Conservation (phyloP, 2,329 filamentous ascomycete genomes). For the Phoma sp. region DNA sequence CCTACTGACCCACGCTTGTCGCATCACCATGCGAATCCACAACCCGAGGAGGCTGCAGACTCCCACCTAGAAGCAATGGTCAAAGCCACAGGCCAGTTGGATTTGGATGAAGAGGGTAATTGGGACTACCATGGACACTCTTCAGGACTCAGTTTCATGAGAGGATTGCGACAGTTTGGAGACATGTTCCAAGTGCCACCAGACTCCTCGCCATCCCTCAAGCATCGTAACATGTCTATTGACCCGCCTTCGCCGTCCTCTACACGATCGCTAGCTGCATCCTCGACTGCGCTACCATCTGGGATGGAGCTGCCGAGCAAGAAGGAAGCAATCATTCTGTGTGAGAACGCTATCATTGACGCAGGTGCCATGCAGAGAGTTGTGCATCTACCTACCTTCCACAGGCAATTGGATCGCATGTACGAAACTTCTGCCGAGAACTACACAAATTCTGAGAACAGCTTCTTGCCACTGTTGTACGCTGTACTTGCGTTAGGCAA, state of each 20-base stretch:
- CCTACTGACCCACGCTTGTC: constrained; percentile 30
- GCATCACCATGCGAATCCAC: constrained; percentile 25
- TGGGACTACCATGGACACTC: constrained; percentile 97
- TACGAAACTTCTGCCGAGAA: constrained; percentile 69
- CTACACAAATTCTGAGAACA: constrained; percentile 54
- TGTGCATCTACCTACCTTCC: constrained; percentile 83
- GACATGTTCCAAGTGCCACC: constrained; percentile 72
- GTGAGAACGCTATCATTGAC: constrained; percentile 66
- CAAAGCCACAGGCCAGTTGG: constrained; percentile 85
- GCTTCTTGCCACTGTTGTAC: constrained; percentile 57
- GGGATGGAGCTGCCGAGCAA: constrained; percentile 71
- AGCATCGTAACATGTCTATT: constrained; percentile 60
- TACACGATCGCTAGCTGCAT: constrained; percentile 65
- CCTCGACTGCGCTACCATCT: constrained; percentile 41
- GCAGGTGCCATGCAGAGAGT: constrained; percentile 71
- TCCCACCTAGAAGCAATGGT: constrained; percentile 93
- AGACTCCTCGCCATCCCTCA: constrained; percentile 63
- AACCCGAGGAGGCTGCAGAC: constrained; percentile 52
- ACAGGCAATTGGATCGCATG: constrained; percentile 75
- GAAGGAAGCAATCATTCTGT: constrained; percentile 62
- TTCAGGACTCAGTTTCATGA: constrained; percentile 87
- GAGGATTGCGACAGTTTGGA: constrained; percentile 85
- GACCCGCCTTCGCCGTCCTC: constrained; percentile 75
- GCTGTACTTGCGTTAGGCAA: constrained; percentile 56
- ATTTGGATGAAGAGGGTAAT: constrained; percentile 87